Percentiles rank a stretch among this genome's conserved stretches.
Conservation (phyloP, 1,284 basidiomycete genomes). For the Blastosporella zonata region DNA sequence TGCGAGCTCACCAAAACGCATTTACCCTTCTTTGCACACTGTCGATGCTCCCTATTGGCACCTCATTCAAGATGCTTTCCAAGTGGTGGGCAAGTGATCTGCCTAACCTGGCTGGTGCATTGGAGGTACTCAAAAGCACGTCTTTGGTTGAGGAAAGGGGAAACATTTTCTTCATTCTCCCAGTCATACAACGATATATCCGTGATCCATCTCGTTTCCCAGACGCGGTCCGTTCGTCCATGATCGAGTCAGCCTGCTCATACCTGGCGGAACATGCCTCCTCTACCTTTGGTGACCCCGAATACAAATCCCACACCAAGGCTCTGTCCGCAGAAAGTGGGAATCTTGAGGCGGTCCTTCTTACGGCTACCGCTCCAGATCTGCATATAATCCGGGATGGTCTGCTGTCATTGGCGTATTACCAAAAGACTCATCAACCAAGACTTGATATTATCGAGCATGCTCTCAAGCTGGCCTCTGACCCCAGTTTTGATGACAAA, state of each 20-base stretch:
- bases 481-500: neutral
- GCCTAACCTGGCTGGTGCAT: neutral
- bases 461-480: neutral
- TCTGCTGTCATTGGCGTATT: neutral
- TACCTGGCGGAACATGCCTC: neutral
- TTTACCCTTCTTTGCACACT: conserved; percentile 5
- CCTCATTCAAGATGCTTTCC: neutral
- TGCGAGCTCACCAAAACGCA: conserved; percentile 6
- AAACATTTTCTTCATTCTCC: neutral
- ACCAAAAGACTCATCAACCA: neutral
- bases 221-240: neutral
- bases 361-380: neutral
- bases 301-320: too few species aligned
- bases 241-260: neutral
- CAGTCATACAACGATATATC: neutral
- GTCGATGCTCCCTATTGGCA: conserved; percentile 3
- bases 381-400: neutral
- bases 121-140: neutral
- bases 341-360: conserved; percentile 1
- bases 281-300: too few species aligned
- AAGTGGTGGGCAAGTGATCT: conserved; percentile 1
- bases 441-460: neutral
- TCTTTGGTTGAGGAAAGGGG: neutral
- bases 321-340: neutral
- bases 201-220: neutral